Base-by-base conservation (phyloP, 331 rosid genomes). In the Malus hybrid region DNA sequence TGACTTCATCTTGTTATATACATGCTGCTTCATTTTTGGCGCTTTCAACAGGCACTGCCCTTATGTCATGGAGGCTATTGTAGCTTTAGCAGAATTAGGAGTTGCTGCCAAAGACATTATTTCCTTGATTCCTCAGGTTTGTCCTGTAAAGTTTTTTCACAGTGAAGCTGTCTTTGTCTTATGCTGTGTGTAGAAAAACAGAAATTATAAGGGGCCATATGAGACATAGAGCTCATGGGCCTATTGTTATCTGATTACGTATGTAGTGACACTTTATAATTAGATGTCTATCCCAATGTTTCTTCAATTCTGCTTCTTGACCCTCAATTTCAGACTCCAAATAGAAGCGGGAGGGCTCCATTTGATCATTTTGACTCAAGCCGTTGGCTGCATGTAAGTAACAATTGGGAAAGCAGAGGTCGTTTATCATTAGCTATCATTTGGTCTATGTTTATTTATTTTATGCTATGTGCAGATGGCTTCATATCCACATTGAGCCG, bases 371-470 rank as follows among this genome's bases (percentile, higher is more conserved):
- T 82, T 31, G 99, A 95, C 65, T 88, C 93, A 34, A 85, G 88
- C 70, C 97, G 99, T 73, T 95, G 99, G 99, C 96, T 95, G 79
- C 98, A 86, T 80, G 99, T 95, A 95, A 90, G 99, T 88, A 77
- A 65, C 69, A 27, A 42, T 36, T 62, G 15, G 50, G 72, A 65
- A 44, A 42, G 69, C 28, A 57, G 61, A 27, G 8, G 7, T 64
- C 46, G 15, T 31, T 10, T 34, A 10, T 71, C 32, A 19, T 36
- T 20, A 67, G 42, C 48, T 42, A 27, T 48, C 44, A 60, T 6
- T 39, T 42, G 77, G 57, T 55, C 10, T 6, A 22, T 52, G 6
- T 44, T 15, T 72, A 33, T 22, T n/a, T 2, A 4, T 36, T 36
- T 59, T 60, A 59, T 72, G 5, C 27, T 42, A 9, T 39, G 34